A percentile compares a stretch with the other conserved stretches of the same genome.
phyloP scores from a whole-genome alignment of 371 early-diverging fungal genomes.

The Rhizopus arrhizus region DNA sequence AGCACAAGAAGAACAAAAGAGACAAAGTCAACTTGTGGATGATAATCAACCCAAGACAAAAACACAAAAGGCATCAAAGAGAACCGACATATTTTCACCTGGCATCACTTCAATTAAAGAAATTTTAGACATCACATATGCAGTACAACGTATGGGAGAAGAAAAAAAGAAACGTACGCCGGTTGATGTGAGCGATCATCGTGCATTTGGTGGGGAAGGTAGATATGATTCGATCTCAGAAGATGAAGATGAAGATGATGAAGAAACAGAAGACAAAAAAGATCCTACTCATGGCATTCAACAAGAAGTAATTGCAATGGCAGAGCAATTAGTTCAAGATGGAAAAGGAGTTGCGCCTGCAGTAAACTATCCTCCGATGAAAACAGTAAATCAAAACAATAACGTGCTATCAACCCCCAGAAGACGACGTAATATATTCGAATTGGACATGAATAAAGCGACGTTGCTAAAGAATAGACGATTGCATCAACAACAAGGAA shows the following conservation, averaged over 20 bases:
- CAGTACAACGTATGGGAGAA: constrained; percentile 61
- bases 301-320: constrained; percentile 30
- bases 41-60: not conserved
- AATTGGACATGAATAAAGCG: constrained; percentile 52
- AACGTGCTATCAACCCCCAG: constrained; percentile 28
- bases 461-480: constrained; percentile 52
- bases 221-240: constrained; percentile 29
- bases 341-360: constrained; percentile 33
- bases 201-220: not conserved
- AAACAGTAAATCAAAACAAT: constrained; percentile 5
- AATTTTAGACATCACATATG: constrained; percentile 57
- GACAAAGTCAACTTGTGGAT: constrained; percentile 24
- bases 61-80: constrained; percentile 8
- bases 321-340: constrained; percentile 32
- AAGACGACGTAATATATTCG: constrained; percentile 48
- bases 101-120: constrained; percentile 56
- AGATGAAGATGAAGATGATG: constrained; percentile 32
- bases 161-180: constrained; percentile 39
- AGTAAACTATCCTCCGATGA: constrained; percentile 19
- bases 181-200: not conserved
- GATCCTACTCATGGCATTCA: constrained; percentile 18
- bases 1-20: constrained; percentile 22
- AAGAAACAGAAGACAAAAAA: constrained; percentile 11
- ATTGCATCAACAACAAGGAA: constrained; percentile 2
- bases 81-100: constrained; percentile 40